These are phyloP conservation scores for Salvia miltiorrhiza DNA, from an alignment of 257 asterid genomes.

Conservation along the genomic window DNA sequence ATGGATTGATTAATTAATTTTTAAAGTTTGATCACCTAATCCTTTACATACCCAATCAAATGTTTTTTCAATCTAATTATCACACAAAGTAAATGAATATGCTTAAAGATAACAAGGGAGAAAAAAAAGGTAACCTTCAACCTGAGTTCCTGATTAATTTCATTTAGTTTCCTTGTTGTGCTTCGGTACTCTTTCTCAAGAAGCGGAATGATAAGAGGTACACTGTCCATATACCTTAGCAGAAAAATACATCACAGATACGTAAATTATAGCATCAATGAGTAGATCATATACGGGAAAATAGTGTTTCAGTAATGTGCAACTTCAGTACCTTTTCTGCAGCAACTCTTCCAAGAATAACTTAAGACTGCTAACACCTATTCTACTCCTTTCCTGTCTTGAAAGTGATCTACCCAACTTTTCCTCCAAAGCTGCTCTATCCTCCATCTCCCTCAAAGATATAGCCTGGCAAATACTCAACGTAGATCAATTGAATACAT, in stretches of 20 bases:
- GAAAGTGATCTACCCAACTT: conserved; percentile 89
- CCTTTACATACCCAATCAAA: too few species aligned
- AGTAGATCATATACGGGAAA: conserved; percentile 11
- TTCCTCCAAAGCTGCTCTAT: conserved; percentile 80
- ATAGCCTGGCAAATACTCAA: conserved; percentile 54
- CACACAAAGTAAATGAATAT: background rate
- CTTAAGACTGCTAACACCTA: conserved; percentile 94
- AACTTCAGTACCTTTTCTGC: conserved; percentile 55
- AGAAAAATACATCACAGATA: conserved; percentile 24
- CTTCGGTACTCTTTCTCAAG: conserved; percentile 87
- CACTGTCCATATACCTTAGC: conserved; percentile 88
- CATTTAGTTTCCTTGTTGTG: conserved; percentile 75
- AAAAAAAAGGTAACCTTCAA: conserved; percentile 16
- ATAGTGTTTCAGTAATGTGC: conserved; percentile 11
- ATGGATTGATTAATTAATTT: too few species aligned
- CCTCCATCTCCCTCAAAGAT: conserved; percentile 80
- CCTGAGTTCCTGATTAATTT: conserved; percentile 91
- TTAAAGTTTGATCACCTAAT: too few species aligned
- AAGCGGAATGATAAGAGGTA: conserved; percentile 89
- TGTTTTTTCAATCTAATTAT: too few species aligned
- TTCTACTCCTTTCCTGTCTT: conserved; percentile 77
- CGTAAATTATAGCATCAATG: conserved; percentile 19
- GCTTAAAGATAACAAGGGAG: background rate
- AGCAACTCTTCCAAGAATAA: conserved; percentile 89
- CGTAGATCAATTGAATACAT: conserved; percentile 13